phyloP scores from a whole-genome alignment of 2,329 filamentous ascomycete species.

The Aspergillus novofumigatus region DNA sequence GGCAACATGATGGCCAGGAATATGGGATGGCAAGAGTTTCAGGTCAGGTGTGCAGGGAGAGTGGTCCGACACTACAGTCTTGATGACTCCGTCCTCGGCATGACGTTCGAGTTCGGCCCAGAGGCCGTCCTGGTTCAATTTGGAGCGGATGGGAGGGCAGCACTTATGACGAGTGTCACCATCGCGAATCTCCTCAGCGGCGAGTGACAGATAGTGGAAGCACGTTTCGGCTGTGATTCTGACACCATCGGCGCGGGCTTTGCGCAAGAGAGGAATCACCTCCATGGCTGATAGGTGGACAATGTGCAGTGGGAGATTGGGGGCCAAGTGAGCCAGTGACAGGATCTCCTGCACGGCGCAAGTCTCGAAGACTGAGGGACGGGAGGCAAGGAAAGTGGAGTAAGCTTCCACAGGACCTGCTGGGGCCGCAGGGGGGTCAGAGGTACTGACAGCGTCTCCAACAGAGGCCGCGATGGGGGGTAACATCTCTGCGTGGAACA shows the following conservation, averaged over 20 bases:
- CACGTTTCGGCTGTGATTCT: constrained; percentile 93
- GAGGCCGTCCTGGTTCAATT: constrained; percentile 75
- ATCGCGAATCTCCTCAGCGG: constrained; percentile 73
- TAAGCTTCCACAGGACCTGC: constrained; percentile 72
- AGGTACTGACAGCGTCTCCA: constrained; percentile 69
- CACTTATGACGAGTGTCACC: constrained; percentile 94
- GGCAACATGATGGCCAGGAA: constrained; percentile 48
- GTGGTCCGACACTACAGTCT: constrained; percentile 91
- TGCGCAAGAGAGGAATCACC: constrained; percentile 74
- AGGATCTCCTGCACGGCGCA: constrained; percentile 86
- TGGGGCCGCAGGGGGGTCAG: constrained; percentile 65
- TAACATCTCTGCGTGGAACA: constrained; percentile 99
- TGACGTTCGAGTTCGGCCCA: constrained; percentile 70
- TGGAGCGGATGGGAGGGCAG: constrained; percentile 83
- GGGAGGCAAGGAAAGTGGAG: constrained; percentile 84
- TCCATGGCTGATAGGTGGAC: constrained; percentile 89
- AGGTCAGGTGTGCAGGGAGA: constrained; percentile 93
- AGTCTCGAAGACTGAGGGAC: constrained; percentile 85
- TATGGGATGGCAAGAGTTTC: constrained; percentile 73
- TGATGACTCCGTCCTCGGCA: constrained; percentile 71
- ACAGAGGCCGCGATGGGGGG: constrained; percentile 79
- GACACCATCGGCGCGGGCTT: constrained; percentile 67
- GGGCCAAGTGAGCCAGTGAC: constrained; percentile 72
- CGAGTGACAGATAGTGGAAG: constrained; percentile 87
- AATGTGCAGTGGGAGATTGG: constrained; percentile 81